These are phyloP conservation scores for Limonium bicolor DNA, from an alignment of 148 eudicot genomes.

Conservation along the genomic window DNA sequence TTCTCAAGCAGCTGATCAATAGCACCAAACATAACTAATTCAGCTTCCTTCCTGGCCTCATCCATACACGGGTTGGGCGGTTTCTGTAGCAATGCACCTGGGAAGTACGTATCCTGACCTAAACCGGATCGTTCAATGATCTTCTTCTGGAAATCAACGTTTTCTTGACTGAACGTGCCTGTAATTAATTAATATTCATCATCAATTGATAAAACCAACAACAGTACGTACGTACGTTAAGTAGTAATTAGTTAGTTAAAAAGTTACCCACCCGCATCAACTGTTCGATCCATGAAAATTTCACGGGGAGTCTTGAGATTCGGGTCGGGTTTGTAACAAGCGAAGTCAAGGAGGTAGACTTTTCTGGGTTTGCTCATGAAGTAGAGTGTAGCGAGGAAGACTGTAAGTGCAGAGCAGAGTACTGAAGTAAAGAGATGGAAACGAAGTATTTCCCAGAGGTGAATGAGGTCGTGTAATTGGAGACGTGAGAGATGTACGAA, in stretches of 20 bases:
- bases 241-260: too few relatives aligned
- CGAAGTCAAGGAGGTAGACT: constrained; percentile 21
- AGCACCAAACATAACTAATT: constrained; percentile 30
- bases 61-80: constrained; percentile 32
- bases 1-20: constrained; percentile 27
- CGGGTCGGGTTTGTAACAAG: constrained; percentile 23
- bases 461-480: constrained; percentile 10
- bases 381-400: constrained; percentile 20
- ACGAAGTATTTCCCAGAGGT: constrained; percentile 12
- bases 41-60: constrained; percentile 30
- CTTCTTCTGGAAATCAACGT: constrained; percentile 25
- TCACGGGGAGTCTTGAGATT: constrained; percentile 13
- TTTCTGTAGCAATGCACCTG: constrained; percentile 12
- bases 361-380: constrained; percentile 29
- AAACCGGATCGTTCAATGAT: constrained; percentile 27
- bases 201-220: neutral
- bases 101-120: constrained; percentile 31
- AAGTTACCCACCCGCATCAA: neutral
- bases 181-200: neutral
- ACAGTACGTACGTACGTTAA: too few relatives aligned
- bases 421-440: constrained; percentile 13
- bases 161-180: constrained; percentile 16
- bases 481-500: constrained; percentile 11
- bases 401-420: constrained; percentile 9
- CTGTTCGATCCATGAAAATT: constrained; percentile 18